phyloP scores from a whole-genome alignment of 495 filamentous ascomycete species.

The Penicillium verhagenii region DNA sequence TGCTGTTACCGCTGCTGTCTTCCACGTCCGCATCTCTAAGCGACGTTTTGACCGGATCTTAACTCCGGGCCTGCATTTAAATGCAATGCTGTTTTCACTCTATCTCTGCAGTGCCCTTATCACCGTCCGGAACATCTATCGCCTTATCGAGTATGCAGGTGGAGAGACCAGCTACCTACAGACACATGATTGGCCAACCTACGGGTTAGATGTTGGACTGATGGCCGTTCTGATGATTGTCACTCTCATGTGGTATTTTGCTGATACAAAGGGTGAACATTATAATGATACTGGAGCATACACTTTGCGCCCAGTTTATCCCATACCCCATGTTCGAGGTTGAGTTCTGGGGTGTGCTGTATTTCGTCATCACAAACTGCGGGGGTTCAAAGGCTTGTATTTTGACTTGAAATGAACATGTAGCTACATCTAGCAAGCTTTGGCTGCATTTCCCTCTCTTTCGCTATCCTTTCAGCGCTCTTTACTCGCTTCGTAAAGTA shows the following conservation, averaged over 20 bases:
- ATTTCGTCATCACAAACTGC: too few relatives aligned
- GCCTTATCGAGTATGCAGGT: slow-evolving; percentile 52
- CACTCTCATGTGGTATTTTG: slow-evolving; percentile 8
- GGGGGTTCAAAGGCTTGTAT: too few relatives aligned
- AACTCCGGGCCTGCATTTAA: not conserved
- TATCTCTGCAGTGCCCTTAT: slow-evolving; percentile 28
- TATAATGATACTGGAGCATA: too few relatives aligned
- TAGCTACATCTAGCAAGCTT: too few relatives aligned
- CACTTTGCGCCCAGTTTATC: too few relatives aligned
- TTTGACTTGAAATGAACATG: too few relatives aligned
- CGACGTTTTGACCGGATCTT: slow-evolving; percentile 18
- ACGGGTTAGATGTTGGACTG: slow-evolving; percentile 53
- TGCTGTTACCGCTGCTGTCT: slow-evolving; percentile 35
- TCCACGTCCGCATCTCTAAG: slow-evolving; percentile 30
- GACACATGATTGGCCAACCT: slow-evolving; percentile 50
- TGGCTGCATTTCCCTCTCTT: too few relatives aligned
- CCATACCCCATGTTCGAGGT: too few relatives aligned
- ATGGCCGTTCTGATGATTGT: slow-evolving; percentile 42
- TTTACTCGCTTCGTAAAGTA: too few relatives aligned
- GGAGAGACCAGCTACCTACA: slow-evolving; percentile 42
- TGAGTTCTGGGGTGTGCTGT: too few relatives aligned
- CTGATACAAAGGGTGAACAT: slow-evolving; percentile 3
- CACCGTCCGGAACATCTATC: slow-evolving; percentile 55
- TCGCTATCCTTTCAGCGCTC: too few relatives aligned
- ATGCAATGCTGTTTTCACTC: not conserved